Conservation (phyloP, 2,329 filamentous ascomycete species). For the Trichoderma sp. region DNA sequence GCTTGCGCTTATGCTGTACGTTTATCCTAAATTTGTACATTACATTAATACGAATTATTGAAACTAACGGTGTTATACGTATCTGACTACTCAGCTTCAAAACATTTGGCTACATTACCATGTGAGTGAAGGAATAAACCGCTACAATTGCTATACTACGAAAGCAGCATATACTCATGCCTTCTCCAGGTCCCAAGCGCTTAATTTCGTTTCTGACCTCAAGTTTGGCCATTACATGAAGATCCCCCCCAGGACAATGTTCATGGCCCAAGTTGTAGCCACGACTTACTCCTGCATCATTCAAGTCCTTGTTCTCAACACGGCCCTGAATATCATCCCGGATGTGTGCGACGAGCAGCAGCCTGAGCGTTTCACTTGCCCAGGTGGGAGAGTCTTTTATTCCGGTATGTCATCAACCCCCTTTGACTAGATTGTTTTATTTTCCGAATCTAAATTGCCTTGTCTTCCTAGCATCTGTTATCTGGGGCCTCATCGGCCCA, state of each 20-base stretch:
- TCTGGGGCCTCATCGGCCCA: constrained; percentile 68
- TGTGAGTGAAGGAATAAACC: constrained; percentile 38
- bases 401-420: constrained; percentile 45
- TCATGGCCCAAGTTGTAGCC: constrained; percentile 65
- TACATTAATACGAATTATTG: neutral
- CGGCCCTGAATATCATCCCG: constrained; percentile 61
- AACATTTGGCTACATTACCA: constrained; percentile 64
- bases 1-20: constrained; percentile 71
- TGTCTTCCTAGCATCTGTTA: constrained; percentile 57
- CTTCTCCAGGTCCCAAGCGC: constrained; percentile 55
- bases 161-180: neutral
- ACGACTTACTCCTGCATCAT: constrained; percentile 68
- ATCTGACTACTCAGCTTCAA: constrained; percentile 58
- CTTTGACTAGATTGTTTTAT: no score
- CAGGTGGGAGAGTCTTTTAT: constrained; percentile 65
- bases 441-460: neutral
- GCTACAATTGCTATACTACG: neutral
- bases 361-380: constrained; percentile 62
- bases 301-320: constrained; percentile 65
- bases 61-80: neutral
- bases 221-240: constrained; percentile 77
- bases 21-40: constrained; percentile 4
- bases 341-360: constrained; percentile 63
- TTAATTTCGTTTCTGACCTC: constrained; percentile 65
- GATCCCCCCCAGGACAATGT: constrained; percentile 67